phyloP scores from a whole-genome alignment of 2,329 filamentous ascomycete genomes.

The Aschersonia sp. region DNA sequence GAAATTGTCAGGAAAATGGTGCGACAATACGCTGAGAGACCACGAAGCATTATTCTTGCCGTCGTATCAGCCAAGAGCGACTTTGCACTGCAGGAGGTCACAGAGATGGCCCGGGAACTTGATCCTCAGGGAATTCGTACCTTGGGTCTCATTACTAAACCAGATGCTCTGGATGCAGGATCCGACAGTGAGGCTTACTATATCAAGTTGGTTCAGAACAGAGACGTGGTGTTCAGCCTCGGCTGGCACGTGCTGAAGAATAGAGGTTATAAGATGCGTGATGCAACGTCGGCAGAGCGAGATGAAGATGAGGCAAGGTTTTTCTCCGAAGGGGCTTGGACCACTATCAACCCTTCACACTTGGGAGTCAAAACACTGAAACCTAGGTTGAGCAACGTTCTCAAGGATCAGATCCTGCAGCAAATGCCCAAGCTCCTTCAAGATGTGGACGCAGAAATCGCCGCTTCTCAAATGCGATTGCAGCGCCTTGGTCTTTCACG shows the following conservation, averaged over 20 bases:
- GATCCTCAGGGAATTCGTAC: constrained; percentile 22
- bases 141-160: constrained; percentile 42
- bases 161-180: constrained; percentile 20
- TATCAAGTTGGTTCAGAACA: constrained; percentile 27
- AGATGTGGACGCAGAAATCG: constrained; percentile 24
- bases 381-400: constrained; percentile 32
- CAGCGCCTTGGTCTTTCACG: constrained; percentile 33
- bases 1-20: constrained; percentile 20
- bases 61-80: constrained; percentile 41
- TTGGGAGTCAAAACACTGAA: constrained; percentile 34
- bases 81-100: constrained; percentile 38
- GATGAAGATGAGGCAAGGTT: constrained; percentile 26
- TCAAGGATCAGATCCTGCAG: constrained; percentile 29
- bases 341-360: constrained; percentile 13
- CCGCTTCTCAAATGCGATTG: constrained; percentile 21
- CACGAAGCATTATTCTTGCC: constrained; percentile 44
- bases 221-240: constrained; percentile 29
- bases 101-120: constrained; percentile 1
- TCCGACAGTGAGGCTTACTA: constrained; percentile 26
- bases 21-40: constrained; percentile 37
- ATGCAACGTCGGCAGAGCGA: constrained; percentile 16
- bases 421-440: constrained; percentile 29
- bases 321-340: constrained; percentile 27
- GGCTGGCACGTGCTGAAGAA: constrained; percentile 41
- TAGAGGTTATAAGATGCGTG: constrained; percentile 16